phyloP scores from a whole-genome alignment of 2,329 filamentous ascomycete species.

The Pseudocercospora macadamiae region DNA sequence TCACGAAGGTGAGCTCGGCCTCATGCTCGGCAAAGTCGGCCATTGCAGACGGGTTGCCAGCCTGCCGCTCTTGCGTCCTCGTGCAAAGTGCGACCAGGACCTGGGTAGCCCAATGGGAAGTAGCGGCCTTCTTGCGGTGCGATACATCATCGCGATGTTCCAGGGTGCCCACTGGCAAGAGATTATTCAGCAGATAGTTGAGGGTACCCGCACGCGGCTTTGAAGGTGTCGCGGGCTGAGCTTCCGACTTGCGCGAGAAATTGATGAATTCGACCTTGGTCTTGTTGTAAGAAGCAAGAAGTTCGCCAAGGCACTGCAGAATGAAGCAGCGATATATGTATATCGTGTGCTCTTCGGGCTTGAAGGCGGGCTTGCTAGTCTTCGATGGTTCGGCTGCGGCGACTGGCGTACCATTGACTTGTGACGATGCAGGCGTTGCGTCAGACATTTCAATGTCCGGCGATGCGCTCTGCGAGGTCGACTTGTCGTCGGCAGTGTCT shows the following conservation, averaged over 20 bases:
- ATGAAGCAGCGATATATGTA: slow-evolving; percentile 97
- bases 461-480: slow-evolving; percentile 39
- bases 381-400: slow-evolving; percentile 58
- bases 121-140: slow-evolving; percentile 83
- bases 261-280: slow-evolving; percentile 99
- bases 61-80: slow-evolving; percentile 79
- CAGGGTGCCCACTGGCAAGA: slow-evolving; percentile 68
- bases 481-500: slow-evolving; percentile 47
- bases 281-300: slow-evolving; percentile 87
- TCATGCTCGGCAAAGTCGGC: slow-evolving; percentile 68
- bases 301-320: slow-evolving; percentile 85
- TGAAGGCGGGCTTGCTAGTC: slow-evolving; percentile 74
- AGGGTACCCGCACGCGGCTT: slow-evolving; percentile 91
- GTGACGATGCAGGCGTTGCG: slow-evolving; percentile 26
- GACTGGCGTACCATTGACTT: slow-evolving; percentile 28
- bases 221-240: slow-evolving; percentile 82
- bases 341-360: slow-evolving; percentile 88
- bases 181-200: slow-evolving; percentile 86
- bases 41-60: slow-evolving; percentile 10
- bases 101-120: slow-evolving; percentile 81
- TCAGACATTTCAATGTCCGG: slow-evolving; percentile 47
- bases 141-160: slow-evolving; percentile 73
- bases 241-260: slow-evolving; percentile 88
- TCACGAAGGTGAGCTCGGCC: slow-evolving; percentile 83
- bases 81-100: slow-evolving; percentile 84